Evolutionary conservation across 768 basidiomycete species (phyloP).

Genomic region (Exidia glandulosa): DNA sequence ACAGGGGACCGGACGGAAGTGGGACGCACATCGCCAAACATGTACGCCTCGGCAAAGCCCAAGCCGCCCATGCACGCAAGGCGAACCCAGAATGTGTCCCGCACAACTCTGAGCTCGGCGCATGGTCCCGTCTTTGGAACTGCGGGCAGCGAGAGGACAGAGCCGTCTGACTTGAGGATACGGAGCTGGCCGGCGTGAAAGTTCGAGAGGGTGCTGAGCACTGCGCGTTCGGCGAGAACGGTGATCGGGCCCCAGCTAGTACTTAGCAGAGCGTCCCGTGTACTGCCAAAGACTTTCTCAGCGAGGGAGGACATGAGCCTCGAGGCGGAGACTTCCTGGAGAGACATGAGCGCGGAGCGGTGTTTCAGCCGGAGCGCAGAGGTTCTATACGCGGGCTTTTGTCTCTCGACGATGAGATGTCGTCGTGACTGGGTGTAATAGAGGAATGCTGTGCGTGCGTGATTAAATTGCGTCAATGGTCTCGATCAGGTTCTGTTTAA

Average conservation of each 20-base stretch:
- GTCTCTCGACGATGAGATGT: too few relatives aligned
- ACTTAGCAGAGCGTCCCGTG: constrained; percentile 27
- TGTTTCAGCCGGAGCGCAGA: too few relatives aligned
- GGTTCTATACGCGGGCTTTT: too few relatives aligned
- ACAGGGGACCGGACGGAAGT: constrained; percentile 50
- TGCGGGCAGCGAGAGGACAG: background rate
- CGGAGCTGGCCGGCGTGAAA: constrained; percentile 37
- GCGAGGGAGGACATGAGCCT: too few relatives aligned
- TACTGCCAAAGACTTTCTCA: background rate
- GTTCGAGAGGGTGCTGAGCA: constrained; percentile 21
- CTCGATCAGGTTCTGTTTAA: too few relatives aligned
- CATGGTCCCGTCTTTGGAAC: background rate
- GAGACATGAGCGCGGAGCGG: too few relatives aligned
- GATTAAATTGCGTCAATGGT: too few relatives aligned
- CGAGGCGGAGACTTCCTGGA: too few relatives aligned
- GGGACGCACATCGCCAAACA: constrained; percentile 55
- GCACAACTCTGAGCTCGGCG: background rate
- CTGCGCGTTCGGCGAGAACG: constrained; percentile 33
- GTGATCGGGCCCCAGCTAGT: constrained; percentile 35
- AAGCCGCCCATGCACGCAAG: constrained; percentile 42
- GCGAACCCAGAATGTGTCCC: background rate
- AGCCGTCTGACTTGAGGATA: constrained; percentile 21
- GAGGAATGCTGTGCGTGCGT: too few relatives aligned
- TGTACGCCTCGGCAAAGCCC: constrained; percentile 67
- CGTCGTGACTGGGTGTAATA: too few relatives aligned